Conservation (phyloP, 441 rosid species). For the Croton setiger region DNA sequence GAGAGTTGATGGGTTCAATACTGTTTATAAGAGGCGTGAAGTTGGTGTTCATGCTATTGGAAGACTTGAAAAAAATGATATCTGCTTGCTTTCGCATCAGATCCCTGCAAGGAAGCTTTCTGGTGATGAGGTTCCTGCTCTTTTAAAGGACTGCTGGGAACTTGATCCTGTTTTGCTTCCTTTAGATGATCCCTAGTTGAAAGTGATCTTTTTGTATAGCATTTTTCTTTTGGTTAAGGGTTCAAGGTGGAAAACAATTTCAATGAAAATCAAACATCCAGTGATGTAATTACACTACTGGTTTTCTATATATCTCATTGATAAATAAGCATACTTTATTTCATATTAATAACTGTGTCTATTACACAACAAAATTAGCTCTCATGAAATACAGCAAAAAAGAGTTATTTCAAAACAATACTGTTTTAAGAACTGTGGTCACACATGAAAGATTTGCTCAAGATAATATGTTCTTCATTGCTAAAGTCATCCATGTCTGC, state of each 20-base stretch:
- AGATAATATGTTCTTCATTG: not conserved
- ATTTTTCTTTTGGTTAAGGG: too few species aligned
- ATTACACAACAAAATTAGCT: not conserved
- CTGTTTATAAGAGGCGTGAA: constrained; percentile 63
- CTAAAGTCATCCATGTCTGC: not conserved
- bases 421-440: not conserved
- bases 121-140: constrained; percentile 43
- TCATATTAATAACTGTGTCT: not conserved
- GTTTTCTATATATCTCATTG: not conserved
- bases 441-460: not conserved
- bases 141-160: constrained; percentile 68
- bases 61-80: constrained; percentile 52
- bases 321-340: not conserved
- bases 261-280: constrained; percentile 3
- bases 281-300: constrained; percentile 9
- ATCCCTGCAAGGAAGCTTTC: constrained; percentile 73
- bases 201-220: not conserved
- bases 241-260: not conserved
- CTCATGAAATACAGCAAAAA: not conserved
- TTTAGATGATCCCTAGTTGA: constrained; percentile 26
- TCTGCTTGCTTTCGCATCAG: constrained; percentile 71
- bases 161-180: constrained; percentile 83
- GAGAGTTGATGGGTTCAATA: constrained; percentile 66
- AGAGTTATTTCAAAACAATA: not conserved
- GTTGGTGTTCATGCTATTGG: constrained; percentile 66